Percentiles rank a stretch among this genome's conserved stretches.
Conservation (phyloP, 306 rosid genomes). For the Cucumis cinereus region DNA sequence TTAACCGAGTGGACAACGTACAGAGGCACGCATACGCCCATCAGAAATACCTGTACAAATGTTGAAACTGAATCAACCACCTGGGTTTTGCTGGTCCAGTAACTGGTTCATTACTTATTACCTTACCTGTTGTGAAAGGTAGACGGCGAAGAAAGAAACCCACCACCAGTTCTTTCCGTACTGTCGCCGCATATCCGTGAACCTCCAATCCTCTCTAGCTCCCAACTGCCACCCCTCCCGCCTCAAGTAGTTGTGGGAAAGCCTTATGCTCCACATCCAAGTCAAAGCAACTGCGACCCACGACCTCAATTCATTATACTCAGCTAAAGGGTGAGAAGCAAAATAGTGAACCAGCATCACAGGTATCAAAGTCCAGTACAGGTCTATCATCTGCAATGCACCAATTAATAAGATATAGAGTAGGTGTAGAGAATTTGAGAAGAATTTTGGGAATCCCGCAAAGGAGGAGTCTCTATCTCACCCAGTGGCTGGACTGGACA, state of each 20-base stretch:
- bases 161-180: conserved; percentile 86
- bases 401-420: neutral
- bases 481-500: conserved; percentile 75
- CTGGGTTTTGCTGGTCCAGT: no score
- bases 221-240: conserved; percentile 92
- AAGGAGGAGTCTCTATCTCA: conserved; percentile 10
- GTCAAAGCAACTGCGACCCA: conserved; percentile 42
- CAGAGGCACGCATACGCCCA: conserved; percentile 62
- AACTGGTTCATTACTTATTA: neutral
- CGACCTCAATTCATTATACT: conserved; percentile 57
- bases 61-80: neutral
- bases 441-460: neutral
- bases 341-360: conserved; percentile 67
- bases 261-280: conserved; percentile 74
- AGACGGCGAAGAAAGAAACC: conserved; percentile 73
- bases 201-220: conserved; percentile 88
- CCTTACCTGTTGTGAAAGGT: conserved; percentile 70
- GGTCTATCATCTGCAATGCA: conserved; percentile 65
- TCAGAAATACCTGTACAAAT: conserved; percentile 48
- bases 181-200: conserved; percentile 58
- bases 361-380: conserved; percentile 88
- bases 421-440: neutral
- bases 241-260: conserved; percentile 72
- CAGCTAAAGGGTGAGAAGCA: conserved; percentile 60
- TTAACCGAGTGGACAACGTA: conserved; percentile 51